Evolutionary conservation across 2,329 filamentous ascomycete genomes (phyloP).

Genomic region (Colletotrichum sp.): DNA sequence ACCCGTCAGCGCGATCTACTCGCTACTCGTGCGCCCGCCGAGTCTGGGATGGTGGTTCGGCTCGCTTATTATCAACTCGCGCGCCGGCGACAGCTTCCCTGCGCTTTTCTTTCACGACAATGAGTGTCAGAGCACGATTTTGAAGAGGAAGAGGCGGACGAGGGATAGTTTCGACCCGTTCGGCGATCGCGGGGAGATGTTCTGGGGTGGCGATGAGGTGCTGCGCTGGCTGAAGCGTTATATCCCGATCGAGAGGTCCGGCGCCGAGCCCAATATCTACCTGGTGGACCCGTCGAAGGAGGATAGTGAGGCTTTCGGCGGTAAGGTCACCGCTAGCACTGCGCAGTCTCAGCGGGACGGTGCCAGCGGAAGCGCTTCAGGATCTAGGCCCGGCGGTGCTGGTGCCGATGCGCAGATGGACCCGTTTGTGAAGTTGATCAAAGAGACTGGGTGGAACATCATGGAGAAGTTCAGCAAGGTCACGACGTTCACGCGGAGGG

Average conservation of each 20-base stretch:
- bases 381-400: conserved; percentile 24
- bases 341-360: conserved; percentile 46
- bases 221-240: conserved; percentile 89
- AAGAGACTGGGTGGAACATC: conserved; percentile 95
- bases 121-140: conserved; percentile 93
- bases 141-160: conserved; percentile 88
- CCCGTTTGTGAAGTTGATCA: conserved; percentile 89
- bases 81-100: conserved; percentile 90
- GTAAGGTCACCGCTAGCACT: conserved; percentile 56
- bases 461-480: conserved; percentile 97
- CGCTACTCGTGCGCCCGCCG: conserved; percentile 85
- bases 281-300: conserved; percentile 86
- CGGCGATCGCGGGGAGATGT: conserved; percentile 82
- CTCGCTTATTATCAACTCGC: conserved; percentile 90
- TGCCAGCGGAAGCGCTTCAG: conserved; percentile 18
- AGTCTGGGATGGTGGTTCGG: conserved; percentile 99
- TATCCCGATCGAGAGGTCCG: conserved; percentile 80
- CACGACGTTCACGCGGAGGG: conserved; percentile 91
- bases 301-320: conserved; percentile 82
- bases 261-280: conserved; percentile 88
- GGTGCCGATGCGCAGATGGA: conserved; percentile 80
- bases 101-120: conserved; percentile 97
- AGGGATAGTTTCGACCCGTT: conserved; percentile 91
- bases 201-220: conserved; percentile 98
- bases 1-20: conserved; percentile 89